phyloP scores from a whole-genome alignment of 2,329 filamentous ascomycete genomes.

The Peltaster fructicola region DNA sequence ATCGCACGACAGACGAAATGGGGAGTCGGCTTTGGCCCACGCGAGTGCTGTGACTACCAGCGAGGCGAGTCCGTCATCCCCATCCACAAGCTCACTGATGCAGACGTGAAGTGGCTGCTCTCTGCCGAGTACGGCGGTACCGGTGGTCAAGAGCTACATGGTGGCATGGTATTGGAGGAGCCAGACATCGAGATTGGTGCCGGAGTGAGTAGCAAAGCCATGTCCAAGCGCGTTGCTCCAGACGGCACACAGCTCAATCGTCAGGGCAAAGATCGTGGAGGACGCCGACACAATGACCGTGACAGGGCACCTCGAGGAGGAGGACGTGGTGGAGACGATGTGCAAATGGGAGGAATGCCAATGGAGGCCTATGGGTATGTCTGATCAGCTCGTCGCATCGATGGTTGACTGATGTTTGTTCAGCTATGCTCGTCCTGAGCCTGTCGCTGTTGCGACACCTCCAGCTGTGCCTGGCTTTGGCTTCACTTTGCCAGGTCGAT shows the following conservation, averaged over 20 bases:
- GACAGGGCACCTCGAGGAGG: constrained; percentile 11
- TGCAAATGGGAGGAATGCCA: constrained; percentile 9
- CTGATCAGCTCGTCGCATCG: too few relatives aligned
- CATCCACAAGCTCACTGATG: constrained; percentile 80
- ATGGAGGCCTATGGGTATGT: constrained; percentile 14
- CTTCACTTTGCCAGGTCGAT: constrained; percentile 15
- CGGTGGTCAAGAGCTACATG: constrained; percentile 62
- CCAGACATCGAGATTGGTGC: constrained; percentile 97
- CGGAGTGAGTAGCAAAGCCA: constrained; percentile 76
- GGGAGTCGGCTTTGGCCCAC: constrained; percentile 92
- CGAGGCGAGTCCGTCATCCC: constrained; percentile 87
- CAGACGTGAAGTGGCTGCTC: constrained; percentile 92
- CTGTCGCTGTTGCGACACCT: constrained; percentile 21
- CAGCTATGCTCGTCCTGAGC: constrained; percentile 19
- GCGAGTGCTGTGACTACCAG: constrained; percentile 91
- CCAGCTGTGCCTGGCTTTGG: constrained; percentile 24
- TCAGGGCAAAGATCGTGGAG: constrained; percentile 3
- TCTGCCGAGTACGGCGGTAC: constrained; percentile 87
- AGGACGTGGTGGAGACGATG: constrained; percentile 14
- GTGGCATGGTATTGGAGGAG: constrained; percentile 82
- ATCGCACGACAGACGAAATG: constrained; percentile 61
- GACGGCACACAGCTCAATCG: constrained; percentile 6
- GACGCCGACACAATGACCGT: constrained; percentile 6
- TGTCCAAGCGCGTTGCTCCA: constrained; percentile 20
- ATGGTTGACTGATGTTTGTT: too few relatives aligned